phyloP scores from a whole-genome alignment of 1,284 basidiomycete genomes.

The Moesziomyces aphidis region DNA sequence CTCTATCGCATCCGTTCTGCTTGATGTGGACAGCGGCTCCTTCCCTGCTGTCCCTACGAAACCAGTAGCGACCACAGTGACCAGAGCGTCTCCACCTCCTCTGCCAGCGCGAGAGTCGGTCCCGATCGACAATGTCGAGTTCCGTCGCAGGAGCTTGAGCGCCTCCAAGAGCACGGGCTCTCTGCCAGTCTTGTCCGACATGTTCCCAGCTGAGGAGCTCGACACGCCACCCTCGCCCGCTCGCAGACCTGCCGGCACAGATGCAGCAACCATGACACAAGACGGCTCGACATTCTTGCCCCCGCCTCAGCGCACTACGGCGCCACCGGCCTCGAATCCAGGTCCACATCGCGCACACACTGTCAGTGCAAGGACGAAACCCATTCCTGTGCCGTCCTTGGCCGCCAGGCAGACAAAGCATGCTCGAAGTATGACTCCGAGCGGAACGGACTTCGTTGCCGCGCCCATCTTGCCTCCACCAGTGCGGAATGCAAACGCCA shows the following conservation, averaged over 20 bases:
- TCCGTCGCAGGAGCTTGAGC: slow-evolving; percentile 23
- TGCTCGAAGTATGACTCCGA: slow-evolving; percentile 18
- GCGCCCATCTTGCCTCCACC: slow-evolving; percentile 29
- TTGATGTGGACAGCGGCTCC: slow-evolving; percentile 14
- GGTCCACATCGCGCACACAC: slow-evolving; percentile 29
- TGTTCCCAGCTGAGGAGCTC: slow-evolving; percentile 4
- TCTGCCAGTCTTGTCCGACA: slow-evolving; percentile 15
- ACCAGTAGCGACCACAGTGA: neutral
- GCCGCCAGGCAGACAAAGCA: slow-evolving; percentile 12
- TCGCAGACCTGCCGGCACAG: slow-evolving; percentile 9
- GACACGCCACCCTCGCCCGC: slow-evolving; percentile 25
- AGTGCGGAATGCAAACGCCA: slow-evolving; percentile 9
- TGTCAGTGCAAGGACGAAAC: slow-evolving; percentile 23
- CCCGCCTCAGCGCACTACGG: slow-evolving; percentile 29
- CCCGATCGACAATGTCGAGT: neutral
- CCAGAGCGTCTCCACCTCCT: slow-evolving; percentile 8
- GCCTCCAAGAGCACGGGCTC: slow-evolving; percentile 36
- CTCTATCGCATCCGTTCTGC: slow-evolving; percentile 21
- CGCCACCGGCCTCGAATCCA: slow-evolving; percentile 2
- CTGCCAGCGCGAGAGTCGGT: slow-evolving; percentile 17
- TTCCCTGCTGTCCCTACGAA: slow-evolving; percentile 6
- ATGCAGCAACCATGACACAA: slow-evolving; percentile 1
- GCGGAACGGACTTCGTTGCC: slow-evolving; percentile 10
- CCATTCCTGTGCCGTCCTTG: slow-evolving; percentile 18
- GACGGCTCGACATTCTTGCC: slow-evolving; percentile 23